A percentile compares a stretch with the other conserved stretches of the same genome.
phyloP scores from a whole-genome alignment of 257 asterid genomes.

The Nicotiana tomentosiformis region DNA sequence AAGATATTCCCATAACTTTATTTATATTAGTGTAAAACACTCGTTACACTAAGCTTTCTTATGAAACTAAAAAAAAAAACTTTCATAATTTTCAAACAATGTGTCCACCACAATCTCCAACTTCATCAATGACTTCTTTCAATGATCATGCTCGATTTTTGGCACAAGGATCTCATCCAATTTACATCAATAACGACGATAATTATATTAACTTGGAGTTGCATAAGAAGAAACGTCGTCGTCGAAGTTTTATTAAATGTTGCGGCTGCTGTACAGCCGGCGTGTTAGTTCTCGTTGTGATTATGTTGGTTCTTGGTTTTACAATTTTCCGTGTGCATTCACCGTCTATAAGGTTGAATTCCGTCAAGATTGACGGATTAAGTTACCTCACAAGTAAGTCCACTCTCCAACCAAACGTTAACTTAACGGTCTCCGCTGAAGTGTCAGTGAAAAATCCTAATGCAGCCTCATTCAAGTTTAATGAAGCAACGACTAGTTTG shows the following conservation, averaged over 20 bases:
- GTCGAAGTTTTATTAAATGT: slow-evolving; percentile 26
- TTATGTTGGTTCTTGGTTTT: slow-evolving; percentile 26
- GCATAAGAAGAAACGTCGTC: slow-evolving; percentile 13
- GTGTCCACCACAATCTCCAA: slow-evolving; percentile 7
- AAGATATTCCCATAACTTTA: background rate
- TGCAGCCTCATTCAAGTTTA: slow-evolving; percentile 35
- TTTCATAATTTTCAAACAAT: background rate
- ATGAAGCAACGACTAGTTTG: slow-evolving; percentile 19
- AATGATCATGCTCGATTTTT: slow-evolving; percentile 34
- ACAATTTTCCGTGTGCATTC: slow-evolving; percentile 37
- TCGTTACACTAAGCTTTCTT: background rate
- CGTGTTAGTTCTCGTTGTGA: slow-evolving; percentile 14
- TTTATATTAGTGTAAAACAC: background rate
- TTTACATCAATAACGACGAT: slow-evolving; percentile 11
- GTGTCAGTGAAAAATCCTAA: slow-evolving; percentile 38
- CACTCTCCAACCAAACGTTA: slow-evolving; percentile 16
- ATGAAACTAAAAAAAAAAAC: background rate
- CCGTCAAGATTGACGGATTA: slow-evolving; percentile 25
- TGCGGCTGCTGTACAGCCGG: slow-evolving; percentile 44
- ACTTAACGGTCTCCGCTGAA: slow-evolving; percentile 25
- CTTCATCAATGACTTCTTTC: background rate
- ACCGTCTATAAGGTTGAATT: slow-evolving; percentile 28
- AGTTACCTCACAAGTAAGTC: background rate
- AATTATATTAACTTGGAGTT: slow-evolving; percentile 8
- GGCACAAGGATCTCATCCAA: slow-evolving; percentile 20